Base-by-base conservation (phyloP, 1,284 basidiomycete genomes). In the Papiliotrema flavescens region DNA sequence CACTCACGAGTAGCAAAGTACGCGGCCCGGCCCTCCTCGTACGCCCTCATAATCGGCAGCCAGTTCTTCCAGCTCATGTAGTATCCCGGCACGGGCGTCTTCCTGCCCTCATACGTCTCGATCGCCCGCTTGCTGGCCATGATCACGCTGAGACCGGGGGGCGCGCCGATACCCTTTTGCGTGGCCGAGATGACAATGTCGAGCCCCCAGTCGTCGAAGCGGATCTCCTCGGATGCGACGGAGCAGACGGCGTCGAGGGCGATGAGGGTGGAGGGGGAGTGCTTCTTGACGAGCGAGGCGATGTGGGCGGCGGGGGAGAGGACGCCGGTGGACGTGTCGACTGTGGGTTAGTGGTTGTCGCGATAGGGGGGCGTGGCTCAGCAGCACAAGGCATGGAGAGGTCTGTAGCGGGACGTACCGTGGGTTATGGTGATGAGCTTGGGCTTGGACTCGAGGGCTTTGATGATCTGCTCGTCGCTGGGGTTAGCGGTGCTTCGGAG, bases 191-290 rank as follows among this genome's bases (percentile, higher is more conserved):
- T 75, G 44, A 98, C 86, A 32, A 94, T 84, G 67, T 98, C 96
- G 55, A 98, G 81, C 26, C 84, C 86, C 96, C 95, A 98, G 17
- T 84, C 87, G 65, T 98, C 95, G 80, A 97, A 87, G 54, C 82
- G 85, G 67, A 98, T 95, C 76, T 98, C 92, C 75, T 98, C 95
- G 64, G 88, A 93, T 0, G 89, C 95, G 14, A 98, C 93, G 7
- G 92, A 87, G 79, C 96, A 98, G 28, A 98, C 96, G 41, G 85
- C 91, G 72, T 98, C 95, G 55, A 95, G 80, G 20, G 91, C 81
- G 51, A 97, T 88, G 57, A 98, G 80, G 1, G 93, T 90, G 34
- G 90, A 84, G 3, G 96, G 95, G 2, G 90, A 92, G 63, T 90
- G 82, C 45, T 82, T 80, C 67, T 82, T 83, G 53, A 95, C 88